Evolutionary conservation across 2,329 filamentous ascomycete genomes (phyloP), one percentile per base, ranked within the genome.

Genomic region (Paecilomyces sp.): DNA sequence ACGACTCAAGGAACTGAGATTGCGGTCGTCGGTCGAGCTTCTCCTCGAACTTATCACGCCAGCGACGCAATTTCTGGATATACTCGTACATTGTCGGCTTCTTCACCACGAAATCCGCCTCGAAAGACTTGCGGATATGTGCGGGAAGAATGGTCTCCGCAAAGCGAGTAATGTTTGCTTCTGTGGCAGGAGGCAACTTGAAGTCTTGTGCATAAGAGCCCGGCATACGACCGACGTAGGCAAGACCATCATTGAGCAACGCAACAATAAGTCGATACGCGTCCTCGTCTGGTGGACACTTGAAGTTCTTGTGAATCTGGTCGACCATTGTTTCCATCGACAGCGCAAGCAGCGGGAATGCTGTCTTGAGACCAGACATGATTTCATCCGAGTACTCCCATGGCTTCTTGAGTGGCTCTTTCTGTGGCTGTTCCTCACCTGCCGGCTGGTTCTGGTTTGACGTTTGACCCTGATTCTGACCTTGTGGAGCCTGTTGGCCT

Each of bases 311-410:
- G 74, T 94, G 90, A 61, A 99, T 96, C 76, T 97, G 93, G 72
- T 99, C 94, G 31, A 97, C 92, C 92, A 97, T 99, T 0, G 93
- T 96, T 78, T 99, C 94, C 94, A 99, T 97, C 0, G 93, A 97
- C 52, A 97, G 80, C 9, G 95, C 94, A 67, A 99, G 84, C 18
- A 99, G 83, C 25, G 94, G 94, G 81, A 97, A 99, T 0, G 93
- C 92, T 6, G 94, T 97, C 81, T 99, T 97, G 58, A 99, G 86
- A 31, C 92, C 90, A 34, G 92, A 90, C 83, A 96, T 92, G 62
- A 99, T 91, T 72, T 97, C 92, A 67, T 99, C 94, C 0, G 92
- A 93, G 67, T 95, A 88, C 72, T 99, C 94, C 94, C 94, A 97
- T 0, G 95, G 92, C 64, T 90, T 91, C 77, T 91, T 92, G 12